phyloP scores from a whole-genome alignment of 352 stramenopile species.

The Phytophthora pini region DNA sequence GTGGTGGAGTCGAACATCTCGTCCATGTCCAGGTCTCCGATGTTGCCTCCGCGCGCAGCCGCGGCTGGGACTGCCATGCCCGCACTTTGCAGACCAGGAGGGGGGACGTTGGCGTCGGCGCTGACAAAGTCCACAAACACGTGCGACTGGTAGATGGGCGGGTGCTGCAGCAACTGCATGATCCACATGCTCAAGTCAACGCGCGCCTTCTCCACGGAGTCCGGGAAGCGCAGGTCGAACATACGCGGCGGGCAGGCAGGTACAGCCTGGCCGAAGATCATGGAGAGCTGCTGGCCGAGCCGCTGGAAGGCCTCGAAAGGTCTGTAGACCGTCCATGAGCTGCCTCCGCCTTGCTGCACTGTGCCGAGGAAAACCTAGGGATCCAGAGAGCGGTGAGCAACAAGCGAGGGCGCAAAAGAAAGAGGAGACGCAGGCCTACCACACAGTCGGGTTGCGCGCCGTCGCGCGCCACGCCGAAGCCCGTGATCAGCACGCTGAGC shows the following conservation, averaged over 20 bases:
- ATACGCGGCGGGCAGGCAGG: conserved; percentile 60
- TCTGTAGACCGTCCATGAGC: conserved; percentile 81
- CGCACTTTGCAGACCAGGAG: conserved; percentile 50
- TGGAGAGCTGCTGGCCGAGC: conserved; percentile 65
- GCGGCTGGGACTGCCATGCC: conserved; percentile 9
- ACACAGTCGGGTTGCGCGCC: conserved; percentile 52
- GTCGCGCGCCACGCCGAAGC: conserved; percentile 73
- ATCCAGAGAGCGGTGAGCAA: conserved; percentile 15
- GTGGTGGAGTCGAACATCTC: conserved; percentile 81
- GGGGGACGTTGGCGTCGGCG: conserved; percentile 76
- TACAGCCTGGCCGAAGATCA: conserved; percentile 75
- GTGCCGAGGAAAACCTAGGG: conserved; percentile 75
- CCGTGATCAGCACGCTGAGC: conserved; percentile 76
- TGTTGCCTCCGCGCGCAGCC: conserved; percentile 45
- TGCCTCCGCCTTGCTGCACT: conserved; percentile 71
- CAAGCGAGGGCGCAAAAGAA: neutral
- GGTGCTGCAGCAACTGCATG: conserved; percentile 80
- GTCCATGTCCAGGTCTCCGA: conserved; percentile 85
- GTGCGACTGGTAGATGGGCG: conserved; percentile 83
- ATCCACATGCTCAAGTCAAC: conserved; percentile 84
- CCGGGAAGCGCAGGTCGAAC: conserved; percentile 69
- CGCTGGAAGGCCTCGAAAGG: conserved; percentile 80
- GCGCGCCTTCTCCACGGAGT: conserved; percentile 76
- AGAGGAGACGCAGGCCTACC: conserved; percentile 36
- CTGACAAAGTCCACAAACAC: conserved; percentile 87